phyloP scores from a whole-genome alignment of 768 basidiomycete genomes.

The Tubosaeta brunneosetosa region DNA sequence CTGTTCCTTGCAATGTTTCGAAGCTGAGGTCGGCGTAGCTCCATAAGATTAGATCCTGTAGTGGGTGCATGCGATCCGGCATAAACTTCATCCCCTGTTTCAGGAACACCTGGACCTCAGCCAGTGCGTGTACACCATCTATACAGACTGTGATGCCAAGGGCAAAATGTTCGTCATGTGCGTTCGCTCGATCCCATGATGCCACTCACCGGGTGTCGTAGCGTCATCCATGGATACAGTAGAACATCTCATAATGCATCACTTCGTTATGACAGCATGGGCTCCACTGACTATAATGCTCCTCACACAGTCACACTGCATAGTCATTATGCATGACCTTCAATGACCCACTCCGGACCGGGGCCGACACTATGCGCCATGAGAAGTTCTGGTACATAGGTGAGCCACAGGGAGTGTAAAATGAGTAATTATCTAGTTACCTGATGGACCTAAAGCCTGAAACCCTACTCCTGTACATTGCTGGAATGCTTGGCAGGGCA shows the following conservation, averaged over 20 bases:
- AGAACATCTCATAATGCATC: too few species aligned
- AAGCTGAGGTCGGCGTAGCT: constrained; percentile 43
- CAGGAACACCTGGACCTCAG: constrained; percentile 6
- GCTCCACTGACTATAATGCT: too few species aligned
- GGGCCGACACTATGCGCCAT: too few species aligned
- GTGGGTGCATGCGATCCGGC: constrained; percentile 38
- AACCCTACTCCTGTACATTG: neutral
- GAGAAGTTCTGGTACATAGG: too few species aligned
- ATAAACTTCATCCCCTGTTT: constrained; percentile 6
- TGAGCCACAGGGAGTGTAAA: too few species aligned
- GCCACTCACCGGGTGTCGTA: neutral
- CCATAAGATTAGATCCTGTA: constrained; percentile 47
- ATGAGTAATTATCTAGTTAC: too few species aligned
- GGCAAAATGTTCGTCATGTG: constrained; percentile 48
- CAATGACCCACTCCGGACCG: too few species aligned
- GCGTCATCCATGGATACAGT: neutral
- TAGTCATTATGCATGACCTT: too few species aligned
- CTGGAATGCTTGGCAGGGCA: neutral
- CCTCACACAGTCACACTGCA: too few species aligned
- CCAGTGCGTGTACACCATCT: too few species aligned
- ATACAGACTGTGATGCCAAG: constrained; percentile 40
- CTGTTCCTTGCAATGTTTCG: constrained; percentile 32
- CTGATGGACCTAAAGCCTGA: neutral
- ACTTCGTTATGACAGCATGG: too few species aligned
- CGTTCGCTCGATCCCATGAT: neutral